Evolutionary conservation across 2,329 filamentous ascomycete genomes (phyloP).

Genomic region (Blumeria graminis): DNA sequence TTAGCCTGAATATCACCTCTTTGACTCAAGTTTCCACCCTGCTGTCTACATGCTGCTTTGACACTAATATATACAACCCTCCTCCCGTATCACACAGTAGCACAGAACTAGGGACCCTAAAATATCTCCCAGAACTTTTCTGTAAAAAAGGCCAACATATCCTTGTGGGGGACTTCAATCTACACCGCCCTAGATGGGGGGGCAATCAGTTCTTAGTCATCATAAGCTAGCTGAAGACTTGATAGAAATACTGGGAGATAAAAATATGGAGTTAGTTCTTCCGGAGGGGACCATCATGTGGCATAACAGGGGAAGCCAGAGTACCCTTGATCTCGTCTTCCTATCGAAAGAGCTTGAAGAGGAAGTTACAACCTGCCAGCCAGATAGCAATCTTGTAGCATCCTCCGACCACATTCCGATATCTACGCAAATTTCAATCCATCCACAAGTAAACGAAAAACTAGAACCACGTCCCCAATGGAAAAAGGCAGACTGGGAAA

Average conservation of each 20-base stretch:
- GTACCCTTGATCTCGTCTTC: neutral
- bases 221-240: neutral
- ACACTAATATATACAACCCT: neutral
- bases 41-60: no score
- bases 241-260: neutral
- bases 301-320: neutral
- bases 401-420: neutral
- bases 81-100: neutral
- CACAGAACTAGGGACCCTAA: neutral
- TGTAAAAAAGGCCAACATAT: neutral
- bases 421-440: neutral
- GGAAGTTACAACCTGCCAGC: neutral
- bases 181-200: neutral
- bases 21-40: no score
- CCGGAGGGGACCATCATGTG: neutral
- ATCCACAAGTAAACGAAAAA: neutral
- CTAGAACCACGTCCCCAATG: neutral
- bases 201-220: neutral
- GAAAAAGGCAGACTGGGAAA: neutral
- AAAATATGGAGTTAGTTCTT: neutral
- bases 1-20: no score
- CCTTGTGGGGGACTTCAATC: neutral
- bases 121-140: neutral
- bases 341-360: neutral
- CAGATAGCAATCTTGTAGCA: neutral